These are phyloP conservation scores for Astragalus glycyphyllos DNA, from an alignment of 306 rosid species.

Conservation along the genomic window DNA sequence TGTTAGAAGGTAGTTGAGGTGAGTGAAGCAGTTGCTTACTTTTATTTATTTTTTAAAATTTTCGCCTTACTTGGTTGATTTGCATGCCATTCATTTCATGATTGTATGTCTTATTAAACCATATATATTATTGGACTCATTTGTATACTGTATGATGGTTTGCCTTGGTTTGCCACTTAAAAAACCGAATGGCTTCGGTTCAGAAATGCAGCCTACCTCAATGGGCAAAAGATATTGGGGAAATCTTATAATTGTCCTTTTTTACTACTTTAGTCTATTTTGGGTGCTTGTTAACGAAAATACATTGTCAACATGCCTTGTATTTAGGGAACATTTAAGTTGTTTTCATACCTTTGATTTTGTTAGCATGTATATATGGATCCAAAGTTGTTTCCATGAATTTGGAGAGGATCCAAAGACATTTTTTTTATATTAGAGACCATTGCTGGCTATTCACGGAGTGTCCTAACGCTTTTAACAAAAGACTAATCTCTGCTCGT, in stretches of 20 bases:
- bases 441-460: too few species aligned
- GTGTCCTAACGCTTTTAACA: too few species aligned
- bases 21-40: conserved; percentile 49
- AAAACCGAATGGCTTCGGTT: conserved; percentile 5
- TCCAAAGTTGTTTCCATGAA: too few species aligned
- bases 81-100: conserved; percentile 50
- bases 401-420: too few species aligned
- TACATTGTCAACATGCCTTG: too few species aligned
- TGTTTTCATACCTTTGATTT: too few species aligned
- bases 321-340: too few species aligned
- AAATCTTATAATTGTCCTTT: background rate
- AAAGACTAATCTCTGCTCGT: too few species aligned
- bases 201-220: conserved; percentile 28
- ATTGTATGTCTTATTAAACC: conserved; percentile 50
- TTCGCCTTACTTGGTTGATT: conserved; percentile 41
- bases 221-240: conserved; percentile 13
- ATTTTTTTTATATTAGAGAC: too few species aligned
- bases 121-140: conserved; percentile 40
- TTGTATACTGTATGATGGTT: conserved; percentile 47
- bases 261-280: too few species aligned
- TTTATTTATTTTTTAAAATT: conserved; percentile 16
- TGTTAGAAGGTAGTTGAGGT: conserved; percentile 37
- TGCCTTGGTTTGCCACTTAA: conserved; percentile 50
- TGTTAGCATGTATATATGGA: too few species aligned
- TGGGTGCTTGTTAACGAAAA: too few species aligned